phyloP scores from a whole-genome alignment of 2,329 filamentous ascomycete species.

The Tolypocladium paradoxum region DNA sequence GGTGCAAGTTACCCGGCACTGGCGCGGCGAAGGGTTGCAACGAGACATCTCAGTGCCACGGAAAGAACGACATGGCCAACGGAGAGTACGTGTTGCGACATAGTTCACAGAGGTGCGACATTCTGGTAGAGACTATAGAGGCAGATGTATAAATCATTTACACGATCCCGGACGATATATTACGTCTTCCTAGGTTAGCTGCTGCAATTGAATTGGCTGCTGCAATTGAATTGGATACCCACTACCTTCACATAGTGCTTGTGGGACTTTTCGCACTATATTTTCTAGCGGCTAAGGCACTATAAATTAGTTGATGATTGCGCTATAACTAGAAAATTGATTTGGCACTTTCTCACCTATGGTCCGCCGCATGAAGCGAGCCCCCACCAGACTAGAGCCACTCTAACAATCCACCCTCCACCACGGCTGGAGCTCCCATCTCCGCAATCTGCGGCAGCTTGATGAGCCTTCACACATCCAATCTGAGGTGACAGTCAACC shows the following conservation, averaged over 20 bases:
- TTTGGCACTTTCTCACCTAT: too few relatives aligned
- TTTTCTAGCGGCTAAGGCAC: too few relatives aligned
- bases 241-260: too few relatives aligned
- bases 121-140: conserved; percentile 16
- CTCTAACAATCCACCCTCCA: too few relatives aligned
- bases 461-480: neutral
- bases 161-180: too few relatives aligned
- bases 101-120: conserved; percentile 14
- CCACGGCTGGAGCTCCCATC: neutral
- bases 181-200: too few relatives aligned
- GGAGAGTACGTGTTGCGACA: conserved; percentile 56
- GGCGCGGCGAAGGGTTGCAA: conserved; percentile 25
- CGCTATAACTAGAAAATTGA: too few relatives aligned
- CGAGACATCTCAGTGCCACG: conserved; percentile 24
- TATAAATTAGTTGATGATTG: too few relatives aligned
- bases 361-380: too few relatives aligned
- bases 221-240: too few relatives aligned
- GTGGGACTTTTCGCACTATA: too few relatives aligned
- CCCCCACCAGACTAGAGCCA: neutral
- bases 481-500: neutral
- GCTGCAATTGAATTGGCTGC: too few relatives aligned
- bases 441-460: neutral
- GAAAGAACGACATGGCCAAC: conserved; percentile 81
- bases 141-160: conserved; percentile 1
- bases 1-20: conserved; percentile 24